These are phyloP conservation scores for Chrysanthemum lavandulifolium DNA, from an alignment of 129 eudicot species.

Conservation along the genomic window DNA sequence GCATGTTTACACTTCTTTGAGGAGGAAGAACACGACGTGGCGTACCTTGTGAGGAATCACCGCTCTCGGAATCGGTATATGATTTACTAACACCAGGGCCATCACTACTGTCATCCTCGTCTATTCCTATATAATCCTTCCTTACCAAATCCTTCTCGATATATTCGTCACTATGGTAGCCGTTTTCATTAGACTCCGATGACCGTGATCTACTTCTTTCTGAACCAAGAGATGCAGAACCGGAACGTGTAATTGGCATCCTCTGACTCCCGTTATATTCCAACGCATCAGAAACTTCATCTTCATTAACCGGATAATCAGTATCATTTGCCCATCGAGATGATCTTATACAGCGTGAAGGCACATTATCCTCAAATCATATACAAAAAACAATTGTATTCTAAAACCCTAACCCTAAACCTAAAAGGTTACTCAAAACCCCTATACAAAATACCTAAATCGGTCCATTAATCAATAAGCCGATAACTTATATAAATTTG, in stretches of 20 bases:
- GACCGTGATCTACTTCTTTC: conserved; percentile 25
- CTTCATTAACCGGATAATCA: conserved; percentile 72
- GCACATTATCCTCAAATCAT: conserved; percentile 35
- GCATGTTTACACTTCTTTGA: conserved; percentile 73
- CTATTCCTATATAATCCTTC: conserved; percentile 57
- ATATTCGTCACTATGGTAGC: conserved; percentile 40
- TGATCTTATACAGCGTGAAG: conserved; percentile 53
- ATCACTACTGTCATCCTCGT: conserved; percentile 40
- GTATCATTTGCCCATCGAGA: conserved; percentile 92
- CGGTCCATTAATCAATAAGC: too few relatives aligned
- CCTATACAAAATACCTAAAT: too few relatives aligned
- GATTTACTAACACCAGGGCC: conserved; percentile 40
- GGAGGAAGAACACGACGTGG: conserved; percentile 37
- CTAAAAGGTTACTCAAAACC: too few relatives aligned
- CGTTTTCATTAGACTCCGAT: conserved; percentile 53
- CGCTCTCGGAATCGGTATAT: conserved; percentile 63
- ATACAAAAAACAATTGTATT: too few relatives aligned
- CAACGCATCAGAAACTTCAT: conserved; percentile 56
- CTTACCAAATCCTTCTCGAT: conserved; percentile 33
- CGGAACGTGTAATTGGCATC: conserved; percentile 8
- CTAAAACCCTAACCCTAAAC: too few relatives aligned
- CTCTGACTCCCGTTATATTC: conserved; percentile 6
- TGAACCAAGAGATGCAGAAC: conserved; percentile 41
- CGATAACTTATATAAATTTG: too few relatives aligned
- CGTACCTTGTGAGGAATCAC: conserved; percentile 22